A percentile compares a stretch with the other conserved stretches of the same genome.
phyloP scores from a whole-genome alignment of 1,284 basidiomycete species.

The Microbotryum saponariae region DNA sequence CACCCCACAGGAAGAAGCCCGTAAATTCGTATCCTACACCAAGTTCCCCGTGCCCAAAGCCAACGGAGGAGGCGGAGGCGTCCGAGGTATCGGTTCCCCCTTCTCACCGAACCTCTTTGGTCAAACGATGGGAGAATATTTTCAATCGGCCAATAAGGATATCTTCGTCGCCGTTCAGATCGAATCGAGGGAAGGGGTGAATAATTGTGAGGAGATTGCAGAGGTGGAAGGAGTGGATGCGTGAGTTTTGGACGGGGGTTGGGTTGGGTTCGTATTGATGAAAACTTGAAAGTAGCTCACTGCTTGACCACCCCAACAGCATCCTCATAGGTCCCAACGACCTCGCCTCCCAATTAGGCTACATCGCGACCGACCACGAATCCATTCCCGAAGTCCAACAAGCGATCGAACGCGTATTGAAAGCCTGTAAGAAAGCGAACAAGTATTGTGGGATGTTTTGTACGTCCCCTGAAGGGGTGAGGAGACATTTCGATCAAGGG shows the following conservation, averaged over 20 bases:
- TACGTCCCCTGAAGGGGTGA: conserved; percentile 19
- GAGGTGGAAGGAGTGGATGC: conserved; percentile 37
- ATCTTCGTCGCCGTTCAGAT: conserved; percentile 40
- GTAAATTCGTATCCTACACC: conserved; percentile 29
- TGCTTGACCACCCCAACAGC: background rate
- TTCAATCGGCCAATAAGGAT: conserved; percentile 35
- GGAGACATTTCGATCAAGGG: conserved; percentile 29
- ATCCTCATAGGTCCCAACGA: conserved; percentile 40
- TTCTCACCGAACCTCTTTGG: conserved; percentile 38
- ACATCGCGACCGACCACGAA: conserved; percentile 34
- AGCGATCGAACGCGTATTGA: conserved; percentile 36
- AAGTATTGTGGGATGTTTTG: conserved; percentile 37
- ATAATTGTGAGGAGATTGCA: conserved; percentile 40
- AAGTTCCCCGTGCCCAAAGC: conserved; percentile 30
- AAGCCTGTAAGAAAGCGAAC: conserved; percentile 36
- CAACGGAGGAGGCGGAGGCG: conserved; percentile 15
- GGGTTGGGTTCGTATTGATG: background rate
- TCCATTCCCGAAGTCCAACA: conserved; percentile 35
- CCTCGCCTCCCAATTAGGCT: conserved; percentile 36
- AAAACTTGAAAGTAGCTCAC: too few species aligned
- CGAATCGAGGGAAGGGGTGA: conserved; percentile 37
- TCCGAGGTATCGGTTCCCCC: conserved; percentile 37
- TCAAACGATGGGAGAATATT: conserved; percentile 36
- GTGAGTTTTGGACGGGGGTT: conserved; percentile 1
- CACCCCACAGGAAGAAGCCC: conserved; percentile 23